Base-by-base conservation (phyloP, 1,284 basidiomycete species). In the Anthracocystis walkeri region DNA sequence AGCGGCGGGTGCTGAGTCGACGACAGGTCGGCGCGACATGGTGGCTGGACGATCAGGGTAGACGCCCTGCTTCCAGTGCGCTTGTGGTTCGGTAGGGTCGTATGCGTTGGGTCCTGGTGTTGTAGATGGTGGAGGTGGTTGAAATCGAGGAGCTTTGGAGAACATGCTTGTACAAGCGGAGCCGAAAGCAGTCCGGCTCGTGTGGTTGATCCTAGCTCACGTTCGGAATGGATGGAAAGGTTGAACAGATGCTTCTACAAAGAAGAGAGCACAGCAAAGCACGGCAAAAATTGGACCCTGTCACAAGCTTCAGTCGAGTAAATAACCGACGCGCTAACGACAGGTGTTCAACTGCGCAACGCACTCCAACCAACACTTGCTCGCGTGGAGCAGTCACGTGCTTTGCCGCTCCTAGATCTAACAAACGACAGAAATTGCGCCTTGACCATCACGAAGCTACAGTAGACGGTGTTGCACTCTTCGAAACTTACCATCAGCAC, bases 381-480 rank as follows among this genome's bases (percentile, higher is more conserved):
- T 45, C 49, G 62, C 63, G 68, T 52, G 58, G 40, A 21, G 8
- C 25, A 23, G 63, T 65, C 68, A 71, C 68, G 68, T 71, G 68
- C 25, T 12, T 21, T 14, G 2, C 3, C 11, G 5, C 4, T 1
- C 3, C 1, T 16, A 1, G 10, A 35, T 58, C 48, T 70, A 70
- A 70, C 67, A 61, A 44, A 20, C 3, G 16, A 3, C 40, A 7
- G 7, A 31, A 31, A 35, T 60, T 46, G 41, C 54, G 58, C 58
- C 62, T 53, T 60, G 57, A 50, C 27, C 51, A 54, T 23, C 46
- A 54, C n/a, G 31, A 50, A 44, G 42, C 42, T n/a, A n/a, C n/a
- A n/a, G n/a, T n/a, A 5, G 20, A 23, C 21, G 48, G 56, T 58
- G 57, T 54, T 56, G 52, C 20, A 59, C 50, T 48, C 45, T 46